Conservation (phyloP, 2,329 filamentous ascomycete species). For the Hymenoscyphus albidus region DNA sequence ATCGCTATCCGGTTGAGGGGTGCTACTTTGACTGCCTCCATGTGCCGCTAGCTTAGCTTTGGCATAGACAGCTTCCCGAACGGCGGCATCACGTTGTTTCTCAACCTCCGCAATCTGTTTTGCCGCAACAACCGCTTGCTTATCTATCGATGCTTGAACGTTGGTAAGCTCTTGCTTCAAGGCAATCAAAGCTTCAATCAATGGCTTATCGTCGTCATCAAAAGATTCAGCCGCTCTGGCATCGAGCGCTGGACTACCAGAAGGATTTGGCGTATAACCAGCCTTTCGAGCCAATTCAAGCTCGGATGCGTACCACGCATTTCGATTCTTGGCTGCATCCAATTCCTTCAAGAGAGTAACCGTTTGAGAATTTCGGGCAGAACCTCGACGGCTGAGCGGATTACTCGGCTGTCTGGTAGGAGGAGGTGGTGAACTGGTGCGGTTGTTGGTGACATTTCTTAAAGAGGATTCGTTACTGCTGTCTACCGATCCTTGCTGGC, state of each 20-base stretch:
- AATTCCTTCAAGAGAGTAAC: slow-evolving; percentile 81
- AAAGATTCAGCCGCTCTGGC: slow-evolving; percentile 74
- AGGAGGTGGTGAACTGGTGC: slow-evolving; percentile 56
- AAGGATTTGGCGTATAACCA: slow-evolving; percentile 73
- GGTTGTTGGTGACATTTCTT: slow-evolving; percentile 38
- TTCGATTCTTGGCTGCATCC: slow-evolving; percentile 77
- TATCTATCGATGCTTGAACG: slow-evolving; percentile 84
- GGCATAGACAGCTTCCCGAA: slow-evolving; percentile 90
- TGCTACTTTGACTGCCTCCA: slow-evolving; percentile 60
- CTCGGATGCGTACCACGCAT: slow-evolving; percentile 97
- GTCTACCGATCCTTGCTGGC: slow-evolving; percentile 64
- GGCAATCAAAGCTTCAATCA: slow-evolving; percentile 86
- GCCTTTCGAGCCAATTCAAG: slow-evolving; percentile 86
- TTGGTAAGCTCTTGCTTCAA: slow-evolving; percentile 88
- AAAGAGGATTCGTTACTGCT: slow-evolving; percentile 55
- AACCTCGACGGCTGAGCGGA: slow-evolving; percentile 57
- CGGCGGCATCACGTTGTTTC: slow-evolving; percentile 88
- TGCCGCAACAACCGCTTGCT: slow-evolving; percentile 79
- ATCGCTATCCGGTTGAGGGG: slow-evolving; percentile 56
- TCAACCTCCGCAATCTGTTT: slow-evolving; percentile 91
- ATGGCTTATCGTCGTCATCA: slow-evolving; percentile 83
- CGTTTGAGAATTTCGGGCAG: slow-evolving; percentile 54
- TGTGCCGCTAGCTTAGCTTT: slow-evolving; percentile 89
- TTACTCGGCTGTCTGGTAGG: slow-evolving; percentile 55
- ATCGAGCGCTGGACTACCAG: slow-evolving; percentile 70